These are phyloP conservation scores for Phaseolus lunatus DNA, from an alignment of 306 rosid genomes.

Conservation along the genomic window DNA sequence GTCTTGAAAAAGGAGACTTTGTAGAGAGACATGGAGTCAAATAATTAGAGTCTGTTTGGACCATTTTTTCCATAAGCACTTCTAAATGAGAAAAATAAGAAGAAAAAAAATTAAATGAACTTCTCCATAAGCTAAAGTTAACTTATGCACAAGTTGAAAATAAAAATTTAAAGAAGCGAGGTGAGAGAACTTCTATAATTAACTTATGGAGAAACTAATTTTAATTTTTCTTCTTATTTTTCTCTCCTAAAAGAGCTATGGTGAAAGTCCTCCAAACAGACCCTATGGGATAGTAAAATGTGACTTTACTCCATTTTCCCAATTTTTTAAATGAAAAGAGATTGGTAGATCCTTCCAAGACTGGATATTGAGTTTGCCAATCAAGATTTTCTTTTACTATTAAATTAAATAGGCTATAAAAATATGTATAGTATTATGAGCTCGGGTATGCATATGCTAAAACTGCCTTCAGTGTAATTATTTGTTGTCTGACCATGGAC, in stretches of 20 bases:
- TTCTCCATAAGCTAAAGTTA: too few species aligned
- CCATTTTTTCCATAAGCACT: too few species aligned
- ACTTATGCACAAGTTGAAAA: too few species aligned
- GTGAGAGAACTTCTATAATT: too few species aligned
- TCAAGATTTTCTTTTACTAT: neutral
- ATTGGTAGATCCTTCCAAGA: neutral
- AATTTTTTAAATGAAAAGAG: neutral
- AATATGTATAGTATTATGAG: neutral
- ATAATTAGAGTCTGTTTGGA: neutral
- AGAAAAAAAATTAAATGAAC: too few species aligned
- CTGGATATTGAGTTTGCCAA: neutral
- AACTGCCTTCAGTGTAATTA: neutral
- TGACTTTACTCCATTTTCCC: slow-evolving; percentile 1
- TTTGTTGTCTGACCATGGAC: neutral
- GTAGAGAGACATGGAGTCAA: neutral
- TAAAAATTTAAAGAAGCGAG: too few species aligned
- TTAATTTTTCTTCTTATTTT: too few species aligned
- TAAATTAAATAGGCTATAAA: neutral
- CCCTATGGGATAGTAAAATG: neutral
- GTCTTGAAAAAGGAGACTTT: neutral
- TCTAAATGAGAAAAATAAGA: too few species aligned
- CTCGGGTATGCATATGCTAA: neutral
- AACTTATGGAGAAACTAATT: too few species aligned
- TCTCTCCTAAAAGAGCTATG: too few species aligned
- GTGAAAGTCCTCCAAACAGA: too few species aligned